Percentiles rank a stretch among this genome's conserved stretches.
These are phyloP conservation scores for Ostreobium quekettii DNA, from an alignment of 139 green algal genomes.

Conservation along the genomic window DNA sequence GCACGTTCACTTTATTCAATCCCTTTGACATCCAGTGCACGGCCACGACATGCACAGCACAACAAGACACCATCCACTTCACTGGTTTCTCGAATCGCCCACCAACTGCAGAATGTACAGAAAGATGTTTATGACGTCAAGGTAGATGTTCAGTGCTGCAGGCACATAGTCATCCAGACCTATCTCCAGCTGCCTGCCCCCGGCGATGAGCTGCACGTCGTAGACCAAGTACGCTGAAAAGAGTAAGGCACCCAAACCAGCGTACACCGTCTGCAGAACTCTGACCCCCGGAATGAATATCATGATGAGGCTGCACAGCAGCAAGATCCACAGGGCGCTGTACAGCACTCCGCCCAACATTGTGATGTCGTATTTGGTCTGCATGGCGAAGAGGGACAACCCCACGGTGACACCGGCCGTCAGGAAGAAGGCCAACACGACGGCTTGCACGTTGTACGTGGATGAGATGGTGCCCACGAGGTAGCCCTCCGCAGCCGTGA, in stretches of 20 bases:
- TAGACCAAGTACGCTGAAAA: slow-evolving; percentile 15
- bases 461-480: slow-evolving; percentile 4
- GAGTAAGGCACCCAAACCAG: not conserved
- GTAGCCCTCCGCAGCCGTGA: slow-evolving; percentile 4
- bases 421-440: not conserved
- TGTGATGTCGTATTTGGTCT: slow-evolving; percentile 14
- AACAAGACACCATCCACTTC: too few species aligned
- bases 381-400: slow-evolving; percentile 4
- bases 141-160: slow-evolving; percentile 2
- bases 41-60: too few species aligned
- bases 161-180: slow-evolving; percentile 11
- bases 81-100: too few species aligned
- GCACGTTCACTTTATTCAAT: too few species aligned
- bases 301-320: not conserved
- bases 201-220: slow-evolving; percentile 12
- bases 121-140: slow-evolving; percentile 15
- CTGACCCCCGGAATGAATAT: not conserved
- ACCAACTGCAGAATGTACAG: slow-evolving; percentile 10
- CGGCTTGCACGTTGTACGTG: slow-evolving; percentile 4
- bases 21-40: too few species aligned
- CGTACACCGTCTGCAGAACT: not conserved
- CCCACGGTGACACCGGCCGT: not conserved
- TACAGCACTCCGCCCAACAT: not conserved
- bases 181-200: slow-evolving; percentile 4
- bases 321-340: not conserved